phyloP scores from a whole-genome alignment of 805 yeast genomes.

The Lachancea lanzarotensis region DNA sequence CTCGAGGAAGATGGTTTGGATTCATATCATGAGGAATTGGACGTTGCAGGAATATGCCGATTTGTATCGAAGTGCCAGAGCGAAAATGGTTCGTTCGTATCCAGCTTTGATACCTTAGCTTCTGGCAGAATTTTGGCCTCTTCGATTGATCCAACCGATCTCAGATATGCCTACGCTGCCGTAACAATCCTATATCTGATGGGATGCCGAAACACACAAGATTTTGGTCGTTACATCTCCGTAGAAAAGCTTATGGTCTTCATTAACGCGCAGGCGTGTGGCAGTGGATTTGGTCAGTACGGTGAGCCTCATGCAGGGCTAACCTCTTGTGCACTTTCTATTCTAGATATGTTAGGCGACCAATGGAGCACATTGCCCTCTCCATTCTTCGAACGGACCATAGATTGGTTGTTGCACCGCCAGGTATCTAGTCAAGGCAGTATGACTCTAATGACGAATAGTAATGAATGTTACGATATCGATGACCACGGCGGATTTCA shows the following conservation, averaged over 20 bases:
- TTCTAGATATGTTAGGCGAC: slow-evolving; percentile 28
- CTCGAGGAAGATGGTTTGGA: slow-evolving; percentile 41
- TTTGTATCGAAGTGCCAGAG: slow-evolving; percentile 59
- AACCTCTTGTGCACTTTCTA: slow-evolving; percentile 74
- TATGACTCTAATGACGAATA: slow-evolving; percentile 14
- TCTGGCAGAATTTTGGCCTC: slow-evolving; percentile 14
- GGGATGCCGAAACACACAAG: slow-evolving; percentile 21
- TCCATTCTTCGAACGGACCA: slow-evolving; percentile 35
- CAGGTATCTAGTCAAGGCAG: slow-evolving; percentile 37
- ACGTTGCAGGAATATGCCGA: slow-evolving; percentile 39
- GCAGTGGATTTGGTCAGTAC: slow-evolving; percentile 56
- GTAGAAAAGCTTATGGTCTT: slow-evolving; percentile 34
- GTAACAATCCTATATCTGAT: slow-evolving; percentile 51
- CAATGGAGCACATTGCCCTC: slow-evolving; percentile 1
- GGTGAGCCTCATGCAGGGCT: slow-evolving; percentile 82
- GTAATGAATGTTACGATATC: slow-evolving; percentile 35
- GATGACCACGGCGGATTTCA: slow-evolving; percentile 72
- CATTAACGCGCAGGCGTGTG: slow-evolving; percentile 34
- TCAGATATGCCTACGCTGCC: slow-evolving; percentile 72
- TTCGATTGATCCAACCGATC: slow-evolving; percentile 42
- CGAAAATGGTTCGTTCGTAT: slow-evolving; percentile 50
- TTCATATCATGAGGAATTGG: slow-evolving; percentile 32
- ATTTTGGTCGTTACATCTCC: slow-evolving; percentile 38
- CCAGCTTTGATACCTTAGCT: slow-evolving; percentile 31
- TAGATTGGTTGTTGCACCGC: slow-evolving; percentile 57